These are phyloP conservation scores for Rutstroemia sydowiana DNA, from an alignment of 2,329 filamentous ascomycete species.

Conservation along the genomic window DNA sequence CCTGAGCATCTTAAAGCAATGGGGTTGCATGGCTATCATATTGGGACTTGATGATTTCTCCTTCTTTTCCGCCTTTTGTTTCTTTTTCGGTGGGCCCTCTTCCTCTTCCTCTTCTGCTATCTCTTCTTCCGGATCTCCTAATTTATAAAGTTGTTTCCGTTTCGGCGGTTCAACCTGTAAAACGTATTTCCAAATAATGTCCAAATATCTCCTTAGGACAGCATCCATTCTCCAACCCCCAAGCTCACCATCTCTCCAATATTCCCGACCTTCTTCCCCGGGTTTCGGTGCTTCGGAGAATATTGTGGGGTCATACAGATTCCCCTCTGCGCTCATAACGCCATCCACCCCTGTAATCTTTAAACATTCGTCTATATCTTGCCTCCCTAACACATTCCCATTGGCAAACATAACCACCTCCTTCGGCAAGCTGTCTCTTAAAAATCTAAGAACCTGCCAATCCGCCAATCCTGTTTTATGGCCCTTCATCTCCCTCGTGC, in stretches of 20 bases:
- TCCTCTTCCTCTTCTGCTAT: slow-evolving; percentile 32
- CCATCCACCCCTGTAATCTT: slow-evolving; percentile 81
- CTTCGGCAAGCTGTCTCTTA: slow-evolving; percentile 73
- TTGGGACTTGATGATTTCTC: slow-evolving; percentile 46
- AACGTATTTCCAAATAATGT: slow-evolving; percentile 78
- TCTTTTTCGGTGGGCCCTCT: slow-evolving; percentile 31
- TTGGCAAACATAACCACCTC: slow-evolving; percentile 96
- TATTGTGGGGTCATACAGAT: slow-evolving; percentile 83
- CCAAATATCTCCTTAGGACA: slow-evolving; percentile 78
- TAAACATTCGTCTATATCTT: slow-evolving; percentile 71
- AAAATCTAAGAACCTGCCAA: slow-evolving; percentile 75
- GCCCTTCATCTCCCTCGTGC: slow-evolving; percentile 85
- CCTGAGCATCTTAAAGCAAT: slow-evolving; percentile 86
- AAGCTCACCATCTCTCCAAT: slow-evolving; percentile 71
- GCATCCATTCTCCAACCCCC: slow-evolving; percentile 88
- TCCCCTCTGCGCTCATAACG: slow-evolving; percentile 94
- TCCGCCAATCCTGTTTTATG: slow-evolving; percentile 91
- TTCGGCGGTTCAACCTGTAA: slow-evolving; percentile 57
- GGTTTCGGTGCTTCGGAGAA: slow-evolving; percentile 62
- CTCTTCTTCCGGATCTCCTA: slow-evolving; percentile 36
- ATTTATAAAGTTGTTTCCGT: slow-evolving; percentile 67
- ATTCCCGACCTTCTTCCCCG: slow-evolving; percentile 66
- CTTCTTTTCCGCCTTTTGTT: slow-evolving; percentile 34
- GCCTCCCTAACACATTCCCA: slow-evolving; percentile 79
- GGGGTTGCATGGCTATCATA: slow-evolving; percentile 75